Base-by-base conservation (phyloP, 2,329 filamentous ascomycete genomes). In the Aspergillus transmontanensis region DNA sequence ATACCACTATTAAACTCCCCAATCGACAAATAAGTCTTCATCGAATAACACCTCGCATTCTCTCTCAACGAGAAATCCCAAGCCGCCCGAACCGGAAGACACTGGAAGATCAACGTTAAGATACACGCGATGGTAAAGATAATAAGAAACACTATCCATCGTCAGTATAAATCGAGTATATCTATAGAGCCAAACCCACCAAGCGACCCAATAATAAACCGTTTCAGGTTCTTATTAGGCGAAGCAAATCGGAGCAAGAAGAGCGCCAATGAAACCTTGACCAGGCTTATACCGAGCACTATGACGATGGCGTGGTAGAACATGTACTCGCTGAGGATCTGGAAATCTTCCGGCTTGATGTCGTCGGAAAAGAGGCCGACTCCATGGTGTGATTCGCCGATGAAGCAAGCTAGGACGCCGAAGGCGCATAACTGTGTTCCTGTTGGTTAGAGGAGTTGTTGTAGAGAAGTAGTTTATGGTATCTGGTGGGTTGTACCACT, bases 31-130 rank as follows among this genome's bases (percentile, higher is more conserved):
- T n/a, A 85, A 0, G 76, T 78, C 2, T 59, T 63, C 36, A 71
- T 69, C 12, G 74, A 76, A 66, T 80, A 83, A 68, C 83, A 85
- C n/a, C 75, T 76, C 0, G 81, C 79, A 23, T 65, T 72, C 7
- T 75, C 72, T n/a, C 72, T 72, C 1, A 79, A 60, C 2, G 65
- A 63, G 10, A 70, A 66, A 61, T 83, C 74, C 83, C 83, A 85
- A 0, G 75, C 74, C 10, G 82, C 82, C 14, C 69, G 57, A 6
- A 84, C 73, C 0, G 83, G 82, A 23, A 77, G 59, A 63, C 84
- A 85, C 59, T 81, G 76, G 67, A 84, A 83, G 19, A 84, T 77
- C 48, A 85, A 69, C 3, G 82, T 83, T n/a, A 78, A 73, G 4
- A 75, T 70, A 67, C 81, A 83, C 11, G 76, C 73, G 6, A 83